phyloP scores from a whole-genome alignment of 176 grass and related monocot genomes.

The Zea mays region Zm-B73-REFERENCE-NAM-5.0 NC_050103.1:149023001-149023500 shows the following conservation, averaged over 20 bases:
- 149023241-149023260: background rate
- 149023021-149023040: constrained; percentile 65
- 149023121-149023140: background rate
- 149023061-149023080: constrained; percentile 57
- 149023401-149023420: background rate
- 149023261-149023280: background rate
- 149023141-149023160: background rate
- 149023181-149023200: background rate
- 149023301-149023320: background rate
- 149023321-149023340: background rate
- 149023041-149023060: constrained; percentile 65
- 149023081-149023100: constrained; percentile 55
- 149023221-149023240: background rate
- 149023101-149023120: constrained; percentile 40
- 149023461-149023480: too few relatives aligned
- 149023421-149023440: background rate
- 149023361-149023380: background rate
- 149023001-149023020: constrained; percentile 77
- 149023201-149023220: background rate
- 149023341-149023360: background rate
- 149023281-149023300: background rate
- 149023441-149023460: background rate
- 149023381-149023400: background rate
- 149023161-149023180: background rate
- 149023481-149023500: too few relatives aligned